Percentiles rank a stretch among this genome's conserved stretches.
phyloP scores from a whole-genome alignment of 208 protist genomes.

The Wallacemonas sp. region DNA sequence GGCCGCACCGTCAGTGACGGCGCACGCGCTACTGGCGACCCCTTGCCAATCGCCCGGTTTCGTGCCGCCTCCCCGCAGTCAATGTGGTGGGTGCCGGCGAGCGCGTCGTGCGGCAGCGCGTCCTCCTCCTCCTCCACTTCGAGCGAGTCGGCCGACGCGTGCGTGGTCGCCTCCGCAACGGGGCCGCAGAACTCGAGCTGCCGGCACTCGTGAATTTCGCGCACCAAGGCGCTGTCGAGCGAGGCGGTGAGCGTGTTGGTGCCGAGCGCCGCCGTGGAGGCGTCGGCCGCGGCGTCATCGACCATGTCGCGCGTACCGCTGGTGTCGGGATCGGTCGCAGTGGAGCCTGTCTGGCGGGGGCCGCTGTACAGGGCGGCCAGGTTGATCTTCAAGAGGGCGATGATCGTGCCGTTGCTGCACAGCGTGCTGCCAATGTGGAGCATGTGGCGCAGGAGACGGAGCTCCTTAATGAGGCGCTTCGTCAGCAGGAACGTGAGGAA shows the following conservation, averaged over 20 bases:
- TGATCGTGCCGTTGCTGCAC: constrained; percentile 52
- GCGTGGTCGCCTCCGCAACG: not conserved
- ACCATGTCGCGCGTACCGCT: no score
- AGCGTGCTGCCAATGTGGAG: constrained; percentile 25
- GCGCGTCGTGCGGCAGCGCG: no score
- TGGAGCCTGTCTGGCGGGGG: not conserved
- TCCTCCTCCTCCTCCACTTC: not conserved
- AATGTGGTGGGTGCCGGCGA: no score
- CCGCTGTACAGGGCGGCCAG: not conserved
- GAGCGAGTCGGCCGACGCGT: no score
- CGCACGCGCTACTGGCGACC: no score
- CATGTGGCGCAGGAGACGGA: constrained; percentile 23
- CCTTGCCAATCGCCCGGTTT: no score
- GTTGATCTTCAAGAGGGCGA: constrained; percentile 37
- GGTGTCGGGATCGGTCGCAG: not conserved
- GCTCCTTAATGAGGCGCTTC: not conserved
- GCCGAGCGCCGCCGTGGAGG: no score
- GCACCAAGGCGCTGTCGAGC: not conserved
- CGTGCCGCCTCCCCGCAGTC: no score
- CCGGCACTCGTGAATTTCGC: constrained; percentile 8
- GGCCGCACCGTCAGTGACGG: not conserved
- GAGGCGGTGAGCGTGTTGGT: not conserved
- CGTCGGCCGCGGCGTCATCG: no score
- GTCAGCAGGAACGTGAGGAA: constrained; percentile 46
- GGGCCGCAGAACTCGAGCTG: constrained; percentile 15